Conservation (phyloP, 2,329 filamentous ascomycete genomes). For the Nemania sp. region DNA sequence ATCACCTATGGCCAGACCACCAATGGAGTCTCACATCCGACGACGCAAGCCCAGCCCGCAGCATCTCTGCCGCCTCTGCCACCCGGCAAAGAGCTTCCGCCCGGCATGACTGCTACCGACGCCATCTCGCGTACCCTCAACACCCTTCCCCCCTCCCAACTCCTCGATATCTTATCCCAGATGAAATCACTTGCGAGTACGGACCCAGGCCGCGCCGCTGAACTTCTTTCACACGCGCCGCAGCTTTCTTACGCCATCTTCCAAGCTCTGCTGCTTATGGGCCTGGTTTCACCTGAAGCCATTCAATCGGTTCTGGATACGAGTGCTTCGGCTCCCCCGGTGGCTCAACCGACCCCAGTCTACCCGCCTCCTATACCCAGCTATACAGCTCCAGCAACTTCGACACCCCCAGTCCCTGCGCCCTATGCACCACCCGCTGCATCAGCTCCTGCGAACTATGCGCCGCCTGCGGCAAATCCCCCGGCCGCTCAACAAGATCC, state of each 20-base stretch:
- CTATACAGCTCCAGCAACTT: constrained; percentile 47
- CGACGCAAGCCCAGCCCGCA: constrained; percentile 42
- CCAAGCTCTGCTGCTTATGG: constrained; percentile 90
- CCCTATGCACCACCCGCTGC: constrained; percentile 53
- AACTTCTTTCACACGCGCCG: constrained; percentile 84
- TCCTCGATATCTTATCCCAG: constrained; percentile 90
- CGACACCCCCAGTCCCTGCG: constrained; percentile 53
- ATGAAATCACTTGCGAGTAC: constrained; percentile 88
- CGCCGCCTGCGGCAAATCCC: constrained; percentile 46
- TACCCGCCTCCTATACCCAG: constrained; percentile 45
- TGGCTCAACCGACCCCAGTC: constrained; percentile 42
- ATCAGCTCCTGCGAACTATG: constrained; percentile 44
- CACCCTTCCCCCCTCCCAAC: constrained; percentile 82
- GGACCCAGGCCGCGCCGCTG: constrained; percentile 81
- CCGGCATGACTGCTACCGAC: constrained; percentile 82
- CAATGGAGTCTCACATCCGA: constrained; percentile 41
- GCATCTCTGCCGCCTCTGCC: constrained; percentile 78
- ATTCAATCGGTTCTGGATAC: constrained; percentile 80
- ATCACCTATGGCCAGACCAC: constrained; percentile 30
- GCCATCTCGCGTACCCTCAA: constrained; percentile 90
- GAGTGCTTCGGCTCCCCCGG: constrained; percentile 47
- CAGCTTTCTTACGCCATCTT: constrained; percentile 95
- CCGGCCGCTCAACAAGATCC: constrained; percentile 58
- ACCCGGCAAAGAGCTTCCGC: constrained; percentile 79
- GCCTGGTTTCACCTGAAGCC: constrained; percentile 83